These are phyloP conservation scores for Crotalaria pallida DNA, from an alignment of 306 rosid species.

Conservation along the genomic window DNA sequence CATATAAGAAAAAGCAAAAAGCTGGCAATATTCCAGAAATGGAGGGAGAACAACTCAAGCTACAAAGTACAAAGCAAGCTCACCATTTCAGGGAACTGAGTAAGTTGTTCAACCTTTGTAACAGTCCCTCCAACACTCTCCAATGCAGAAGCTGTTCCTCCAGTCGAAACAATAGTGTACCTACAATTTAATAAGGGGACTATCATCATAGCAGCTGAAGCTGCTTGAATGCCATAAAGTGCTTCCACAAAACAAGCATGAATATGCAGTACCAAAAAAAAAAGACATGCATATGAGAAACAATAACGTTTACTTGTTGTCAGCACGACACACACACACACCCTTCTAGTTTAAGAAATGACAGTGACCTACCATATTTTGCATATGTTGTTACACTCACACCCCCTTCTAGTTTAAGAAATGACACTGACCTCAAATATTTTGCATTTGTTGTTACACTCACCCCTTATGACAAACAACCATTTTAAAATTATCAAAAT, in stretches of 20 bases:
- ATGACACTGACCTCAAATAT: too few relatives aligned
- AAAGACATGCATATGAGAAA: neutral
- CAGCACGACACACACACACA: too few relatives aligned
- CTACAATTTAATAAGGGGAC: conserved; percentile 33
- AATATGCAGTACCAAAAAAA: neutral
- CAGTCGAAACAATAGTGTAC: conserved; percentile 85
- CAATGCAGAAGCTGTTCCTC: conserved; percentile 90
- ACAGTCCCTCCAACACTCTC: conserved; percentile 76
- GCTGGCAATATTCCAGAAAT: too few relatives aligned
- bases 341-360: too few relatives aligned
- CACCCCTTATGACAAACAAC: too few relatives aligned
- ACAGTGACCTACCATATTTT: too few relatives aligned
- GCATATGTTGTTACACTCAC: too few relatives aligned
- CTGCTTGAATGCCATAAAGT: too few relatives aligned
- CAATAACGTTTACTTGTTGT: neutral
- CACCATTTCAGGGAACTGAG: conserved; percentile 92
- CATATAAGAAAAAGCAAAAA: too few relatives aligned
- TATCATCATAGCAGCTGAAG: conserved; percentile 6
- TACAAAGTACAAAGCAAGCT: conserved; percentile 22
- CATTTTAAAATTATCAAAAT: too few relatives aligned
- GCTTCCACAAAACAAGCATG: neutral
- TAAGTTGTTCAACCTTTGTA: conserved; percentile 82
- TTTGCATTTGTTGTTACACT: too few relatives aligned
- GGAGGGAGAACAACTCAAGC: neutral
- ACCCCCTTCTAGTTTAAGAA: too few relatives aligned